Percentiles rank a stretch among this genome's conserved stretches.
Evolutionary conservation across 2,329 filamentous ascomycete species (phyloP).

Genomic region (Penicillium sp.): DNA sequence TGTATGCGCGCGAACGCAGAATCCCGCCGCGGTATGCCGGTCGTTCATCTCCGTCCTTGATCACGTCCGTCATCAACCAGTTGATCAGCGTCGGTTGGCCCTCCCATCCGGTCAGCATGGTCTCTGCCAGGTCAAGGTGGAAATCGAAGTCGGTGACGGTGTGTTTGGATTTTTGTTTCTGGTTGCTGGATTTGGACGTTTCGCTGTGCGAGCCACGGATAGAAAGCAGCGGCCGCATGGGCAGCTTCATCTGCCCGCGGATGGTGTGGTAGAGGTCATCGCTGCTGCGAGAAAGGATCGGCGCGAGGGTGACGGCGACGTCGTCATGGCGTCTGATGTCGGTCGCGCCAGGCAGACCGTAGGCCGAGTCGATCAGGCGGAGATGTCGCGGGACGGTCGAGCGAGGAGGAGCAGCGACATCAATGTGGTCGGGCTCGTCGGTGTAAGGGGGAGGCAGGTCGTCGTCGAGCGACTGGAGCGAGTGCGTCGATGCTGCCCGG

Average conservation of each 20-base stretch:
- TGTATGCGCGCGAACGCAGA: conserved; percentile 16
- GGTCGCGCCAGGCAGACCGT: conserved; percentile 15
- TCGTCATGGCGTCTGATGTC: conserved; percentile 7
- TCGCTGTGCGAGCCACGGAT: conserved; percentile 19
- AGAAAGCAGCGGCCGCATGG: conserved; percentile 19
- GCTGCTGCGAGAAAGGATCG: conserved; percentile 15
- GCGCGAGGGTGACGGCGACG: conserved; percentile 12
- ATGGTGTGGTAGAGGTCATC: conserved; percentile 17
- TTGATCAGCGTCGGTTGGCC: background rate
- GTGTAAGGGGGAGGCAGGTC: conserved; percentile 25
- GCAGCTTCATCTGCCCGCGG: conserved; percentile 20
- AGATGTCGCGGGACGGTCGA: too few relatives aligned
- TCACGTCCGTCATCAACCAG: conserved; percentile 14
- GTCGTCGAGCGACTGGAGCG: conserved; percentile 19
- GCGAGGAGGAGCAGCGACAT: conserved; percentile 3
- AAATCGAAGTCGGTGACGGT: conserved; percentile 21
- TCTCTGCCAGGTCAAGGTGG: conserved; percentile 23
- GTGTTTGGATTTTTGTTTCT: conserved; percentile 14
- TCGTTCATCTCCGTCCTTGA: conserved; percentile 13
- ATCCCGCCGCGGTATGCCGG: conserved; percentile 20
- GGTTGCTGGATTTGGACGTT: conserved; percentile 6
- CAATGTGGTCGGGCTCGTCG: conserved; percentile 15
- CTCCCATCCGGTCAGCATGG: conserved; percentile 26
- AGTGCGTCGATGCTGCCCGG: conserved; percentile 17
- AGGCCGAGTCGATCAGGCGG: conserved; percentile 20